phyloP scores from a whole-genome alignment of 1,284 basidiomycete genomes.

The Heliocybe sulcata region DNA sequence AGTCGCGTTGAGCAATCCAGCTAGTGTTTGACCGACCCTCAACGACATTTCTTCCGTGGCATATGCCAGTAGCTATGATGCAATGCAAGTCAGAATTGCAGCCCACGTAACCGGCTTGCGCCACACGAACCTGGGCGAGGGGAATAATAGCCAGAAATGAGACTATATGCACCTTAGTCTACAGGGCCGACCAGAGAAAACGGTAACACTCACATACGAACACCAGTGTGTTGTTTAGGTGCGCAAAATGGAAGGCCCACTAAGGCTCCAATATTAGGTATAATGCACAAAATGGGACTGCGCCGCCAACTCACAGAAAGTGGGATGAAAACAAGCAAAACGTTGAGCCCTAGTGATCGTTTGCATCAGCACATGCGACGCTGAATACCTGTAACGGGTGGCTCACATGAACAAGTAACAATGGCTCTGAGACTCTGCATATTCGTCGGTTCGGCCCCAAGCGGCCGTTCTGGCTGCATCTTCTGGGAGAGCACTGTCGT shows the following conservation, averaged over 20 bases:
- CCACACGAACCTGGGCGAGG: constrained; percentile 53
- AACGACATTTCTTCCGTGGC: constrained; percentile 85
- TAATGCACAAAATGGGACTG: not conserved
- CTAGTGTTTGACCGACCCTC: constrained; percentile 79
- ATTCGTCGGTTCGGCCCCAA: constrained; percentile 35
- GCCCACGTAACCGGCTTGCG: not conserved
- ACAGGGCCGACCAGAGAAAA: not conserved
- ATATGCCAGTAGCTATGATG: constrained; percentile 65
- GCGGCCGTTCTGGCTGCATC: constrained; percentile 22
- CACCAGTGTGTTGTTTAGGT: constrained; percentile 46
- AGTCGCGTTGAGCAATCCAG: constrained; percentile 82
- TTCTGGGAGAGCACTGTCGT: constrained; percentile 12
- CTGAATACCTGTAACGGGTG: not conserved
- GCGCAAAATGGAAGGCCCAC: constrained; percentile 70
- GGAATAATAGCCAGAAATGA: constrained; percentile 71
- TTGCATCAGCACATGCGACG: constrained; percentile 2
- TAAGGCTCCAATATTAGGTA: constrained; percentile 17
- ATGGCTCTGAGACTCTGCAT: constrained; percentile 41
- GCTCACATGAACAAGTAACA: constrained; percentile 43
- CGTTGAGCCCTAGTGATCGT: constrained; percentile 46
- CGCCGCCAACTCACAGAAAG: constrained; percentile 45
- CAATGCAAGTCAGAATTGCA: constrained; percentile 4
- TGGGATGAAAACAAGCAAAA: constrained; percentile 61
- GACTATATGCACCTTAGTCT: constrained; percentile 28
- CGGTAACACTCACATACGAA: constrained; percentile 56